A percentile compares a stretch with the other conserved stretches of the same genome.
phyloP scores from a whole-genome alignment of 768 basidiomycete species.

The Amyloporia xantha region DNA sequence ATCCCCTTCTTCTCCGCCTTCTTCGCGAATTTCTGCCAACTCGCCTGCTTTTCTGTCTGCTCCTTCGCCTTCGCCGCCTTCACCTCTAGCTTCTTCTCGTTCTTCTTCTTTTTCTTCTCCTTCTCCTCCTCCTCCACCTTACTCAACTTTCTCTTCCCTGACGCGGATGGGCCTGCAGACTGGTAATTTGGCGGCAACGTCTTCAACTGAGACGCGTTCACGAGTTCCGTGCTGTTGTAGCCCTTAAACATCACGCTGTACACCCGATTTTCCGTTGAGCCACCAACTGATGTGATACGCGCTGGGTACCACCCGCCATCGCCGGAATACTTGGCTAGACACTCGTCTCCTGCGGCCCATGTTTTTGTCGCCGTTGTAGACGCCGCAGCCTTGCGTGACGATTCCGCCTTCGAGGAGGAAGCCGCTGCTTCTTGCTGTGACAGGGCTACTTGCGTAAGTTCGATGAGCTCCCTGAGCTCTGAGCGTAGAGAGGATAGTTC shows the following conservation, averaged over 20 bases:
- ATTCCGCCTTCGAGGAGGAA: constrained; percentile 52
- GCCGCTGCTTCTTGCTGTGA: constrained; percentile 60
- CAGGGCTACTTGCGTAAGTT: constrained; percentile 67
- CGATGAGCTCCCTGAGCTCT: constrained; percentile 79
- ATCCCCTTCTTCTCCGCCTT: constrained; percentile 91
- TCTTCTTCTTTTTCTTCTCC: constrained; percentile 90
- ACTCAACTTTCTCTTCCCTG: constrained; percentile 71
- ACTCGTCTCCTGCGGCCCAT: constrained; percentile 83
- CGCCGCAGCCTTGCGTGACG: constrained; percentile 46
- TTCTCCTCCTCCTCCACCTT: constrained; percentile 82
- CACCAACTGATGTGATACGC: constrained; percentile 78
- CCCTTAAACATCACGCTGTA: constrained; percentile 90
- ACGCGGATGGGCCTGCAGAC: constrained; percentile 28
- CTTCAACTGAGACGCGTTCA: constrained; percentile 68
- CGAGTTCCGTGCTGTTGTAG: constrained; percentile 86
- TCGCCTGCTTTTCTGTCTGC: constrained; percentile 74
- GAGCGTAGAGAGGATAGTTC: constrained; percentile 69
- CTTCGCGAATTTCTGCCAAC: constrained; percentile 94
- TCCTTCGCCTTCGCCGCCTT: constrained; percentile 85
- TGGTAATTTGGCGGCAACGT: constrained; percentile 51
- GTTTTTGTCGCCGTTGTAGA: constrained; percentile 41
- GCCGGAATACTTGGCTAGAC: constrained; percentile 77
- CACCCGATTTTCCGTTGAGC: constrained; percentile 72
- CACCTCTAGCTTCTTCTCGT: constrained; percentile 85
- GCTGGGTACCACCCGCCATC: constrained; percentile 88